phyloP scores from a whole-genome alignment of 2,329 filamentous ascomycete species.

The Alternaria ethzedia region DNA sequence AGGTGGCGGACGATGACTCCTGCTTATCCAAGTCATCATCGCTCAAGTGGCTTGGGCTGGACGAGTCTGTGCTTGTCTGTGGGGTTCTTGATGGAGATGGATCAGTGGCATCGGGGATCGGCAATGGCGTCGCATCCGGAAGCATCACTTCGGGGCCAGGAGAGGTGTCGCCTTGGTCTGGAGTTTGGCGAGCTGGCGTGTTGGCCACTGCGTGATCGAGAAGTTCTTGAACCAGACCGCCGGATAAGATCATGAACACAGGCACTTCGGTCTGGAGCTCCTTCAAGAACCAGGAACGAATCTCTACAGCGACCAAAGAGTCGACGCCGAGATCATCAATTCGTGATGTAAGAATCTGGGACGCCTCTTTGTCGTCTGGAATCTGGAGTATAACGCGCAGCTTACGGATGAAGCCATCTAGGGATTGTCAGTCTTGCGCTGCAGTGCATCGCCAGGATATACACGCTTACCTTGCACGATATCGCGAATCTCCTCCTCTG shows the following conservation, averaged over 20 bases:
- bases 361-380: background rate
- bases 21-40: conserved; percentile 6
- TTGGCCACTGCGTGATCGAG: conserved; percentile 1
- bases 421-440: background rate
- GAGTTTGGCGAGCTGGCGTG: background rate
- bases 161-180: background rate
- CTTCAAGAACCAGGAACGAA: conserved; percentile 59
- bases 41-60: conserved; percentile 2
- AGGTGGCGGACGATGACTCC: conserved; percentile 5
- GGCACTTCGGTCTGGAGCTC: conserved; percentile 54
- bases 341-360: background rate
- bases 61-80: background rate
- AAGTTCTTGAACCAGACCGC: conserved; percentile 26
- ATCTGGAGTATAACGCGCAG: background rate
- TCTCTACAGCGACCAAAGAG: conserved; percentile 49
- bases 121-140: background rate
- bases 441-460: background rate
- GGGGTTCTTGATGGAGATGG: background rate
- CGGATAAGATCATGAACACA: conserved; percentile 54
- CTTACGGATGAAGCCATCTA: background rate
- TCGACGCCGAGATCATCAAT: conserved; percentile 45
- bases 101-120: background rate
- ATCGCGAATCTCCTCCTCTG: background rate
- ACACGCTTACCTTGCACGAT: background rate
- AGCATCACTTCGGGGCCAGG: background rate